phyloP scores from a whole-genome alignment of 169 alveolate species.

The Plasmodium berghei region DNA sequence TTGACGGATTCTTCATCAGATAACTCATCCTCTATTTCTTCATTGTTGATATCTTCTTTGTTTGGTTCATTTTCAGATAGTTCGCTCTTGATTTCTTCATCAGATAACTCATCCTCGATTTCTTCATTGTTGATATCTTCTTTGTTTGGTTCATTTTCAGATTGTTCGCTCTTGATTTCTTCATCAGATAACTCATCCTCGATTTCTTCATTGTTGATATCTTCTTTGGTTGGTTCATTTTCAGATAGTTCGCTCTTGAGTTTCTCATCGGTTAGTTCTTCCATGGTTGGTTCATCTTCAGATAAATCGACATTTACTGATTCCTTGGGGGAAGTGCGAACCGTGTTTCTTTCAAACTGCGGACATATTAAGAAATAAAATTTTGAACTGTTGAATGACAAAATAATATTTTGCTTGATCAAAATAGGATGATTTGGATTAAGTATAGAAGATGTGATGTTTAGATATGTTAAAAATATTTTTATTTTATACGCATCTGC shows the following conservation, averaged over 20 bases:
- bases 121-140: too few relatives aligned
- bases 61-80: background rate
- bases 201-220: too few relatives aligned
- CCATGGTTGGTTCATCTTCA: background rate
- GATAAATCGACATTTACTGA: background rate
- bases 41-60: background rate
- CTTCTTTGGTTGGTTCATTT: background rate
- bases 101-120: background rate
- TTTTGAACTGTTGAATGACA: conserved; percentile 34
- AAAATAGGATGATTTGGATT: conserved; percentile 58
- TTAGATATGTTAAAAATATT: conserved; percentile 46
- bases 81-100: background rate
- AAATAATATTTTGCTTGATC: conserved; percentile 39
- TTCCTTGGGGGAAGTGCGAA: too few relatives aligned
- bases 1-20: conserved; percentile 57
- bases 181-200: background rate
- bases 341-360: conserved; percentile 26
- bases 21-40: conserved; percentile 66
- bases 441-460: conserved; percentile 41
- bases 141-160: too few relatives aligned
- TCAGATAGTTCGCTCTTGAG: background rate
- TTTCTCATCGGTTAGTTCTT: background rate
- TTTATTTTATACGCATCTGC: conserved; percentile 51
- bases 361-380: conserved; percentile 64
- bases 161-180: background rate